Evolutionary conservation across 2,329 filamentous ascomycete genomes (phyloP), one percentile per base, ranked within the genome.

Genomic region (Fonsecaea nubica): DNA sequence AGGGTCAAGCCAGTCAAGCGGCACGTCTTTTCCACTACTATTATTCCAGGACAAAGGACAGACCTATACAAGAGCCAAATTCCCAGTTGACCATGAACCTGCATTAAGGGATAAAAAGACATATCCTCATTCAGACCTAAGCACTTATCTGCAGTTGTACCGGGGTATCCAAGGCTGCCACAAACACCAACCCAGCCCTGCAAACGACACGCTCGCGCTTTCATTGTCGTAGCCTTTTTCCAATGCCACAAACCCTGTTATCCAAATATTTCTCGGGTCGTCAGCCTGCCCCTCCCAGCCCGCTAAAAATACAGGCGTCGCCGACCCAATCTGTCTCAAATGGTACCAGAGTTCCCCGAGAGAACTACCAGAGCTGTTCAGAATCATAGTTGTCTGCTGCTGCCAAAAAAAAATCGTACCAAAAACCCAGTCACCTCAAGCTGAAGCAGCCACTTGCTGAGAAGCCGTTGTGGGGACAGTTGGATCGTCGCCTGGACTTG

Each of bases 401-500:
- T 21, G 12, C 18, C 4, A 25, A 18, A 12, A 25, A 18, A 12
- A 50, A 60, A 52, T 7, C 58, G 3, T 33, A 1, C 32, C 25
- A 5, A 10, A 52, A n/a, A 15, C 15, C 42, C 21, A 50, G 6
- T 8, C 21, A 8, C 18, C 15, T 57, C 30, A 64, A n/a, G 60
- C 60, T 30, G 48, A 61, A 3, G 56, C 63, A 7, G 55, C 55
- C 15, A 68, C 57, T 58, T 65, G 58, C 54, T 70, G 68, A 53
- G 68, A 67, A 36, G 68, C 67, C 9, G 60, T 61, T 32, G 56
- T 32, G 30, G 30, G 57, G 45, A 65, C 40, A 9, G 68, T 55
- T 30, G 68, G 68, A 50, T 73, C 69, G 15, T 71, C 65, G 30
- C 65, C 65, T 12, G 65, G 69, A 52, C 65, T 70, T 8, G 83